phyloP scores from a whole-genome alignment of 169 alveolate species.

The Cryptosporidium canis region DNA sequence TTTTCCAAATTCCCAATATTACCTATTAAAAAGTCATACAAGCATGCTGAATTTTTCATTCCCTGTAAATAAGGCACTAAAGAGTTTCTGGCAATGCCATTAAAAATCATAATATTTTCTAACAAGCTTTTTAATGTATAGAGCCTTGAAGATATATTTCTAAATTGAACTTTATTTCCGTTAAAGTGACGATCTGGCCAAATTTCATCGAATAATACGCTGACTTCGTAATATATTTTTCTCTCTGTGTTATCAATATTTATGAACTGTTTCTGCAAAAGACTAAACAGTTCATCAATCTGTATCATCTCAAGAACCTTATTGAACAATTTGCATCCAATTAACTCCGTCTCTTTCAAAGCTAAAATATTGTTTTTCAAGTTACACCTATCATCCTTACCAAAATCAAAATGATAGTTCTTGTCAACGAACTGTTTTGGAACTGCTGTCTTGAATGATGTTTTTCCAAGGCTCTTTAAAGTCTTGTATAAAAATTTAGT shows the following conservation, averaged over 20 bases:
- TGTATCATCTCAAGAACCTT: conserved; percentile 2
- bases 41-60: background rate
- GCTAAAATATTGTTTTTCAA: background rate
- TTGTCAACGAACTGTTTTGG: background rate
- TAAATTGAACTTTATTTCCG: background rate
- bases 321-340: conserved; percentile 22
- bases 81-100: conserved; percentile 42
- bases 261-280: conserved; percentile 20
- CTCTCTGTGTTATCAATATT: conserved; percentile 31
- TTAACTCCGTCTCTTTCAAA: conserved; percentile 1
- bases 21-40: conserved; percentile 20
- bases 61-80: conserved; percentile 32
- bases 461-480: background rate
- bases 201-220: conserved; percentile 12
- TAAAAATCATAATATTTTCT: conserved; percentile 39
- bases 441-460: background rate
- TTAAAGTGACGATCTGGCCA: background rate
- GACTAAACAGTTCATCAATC: conserved; percentile 37
- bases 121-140: conserved; percentile 28
- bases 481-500: conserved; percentile 5
- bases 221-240: conserved; percentile 39
- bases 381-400: conserved; percentile 21
- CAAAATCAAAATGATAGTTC: conserved; percentile 21
- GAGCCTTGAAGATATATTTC: conserved; percentile 16
- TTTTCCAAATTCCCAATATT: background rate